A percentile compares a stretch with the other conserved stretches of the same genome.
phyloP scores from a whole-genome alignment of 768 basidiomycete genomes.

The Tulasnella sp. region DNA sequence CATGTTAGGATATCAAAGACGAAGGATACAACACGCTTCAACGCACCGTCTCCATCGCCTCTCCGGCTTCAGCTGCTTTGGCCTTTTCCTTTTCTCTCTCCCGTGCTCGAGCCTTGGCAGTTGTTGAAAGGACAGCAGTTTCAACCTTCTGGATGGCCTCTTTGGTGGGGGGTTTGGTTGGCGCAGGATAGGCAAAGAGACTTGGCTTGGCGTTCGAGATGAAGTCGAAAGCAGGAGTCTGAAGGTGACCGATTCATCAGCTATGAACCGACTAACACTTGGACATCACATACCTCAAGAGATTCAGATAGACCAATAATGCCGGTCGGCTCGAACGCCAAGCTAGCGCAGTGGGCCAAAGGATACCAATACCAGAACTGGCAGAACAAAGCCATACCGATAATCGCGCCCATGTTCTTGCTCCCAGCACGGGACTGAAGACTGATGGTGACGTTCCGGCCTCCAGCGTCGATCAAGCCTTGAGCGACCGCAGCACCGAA shows the following conservation, averaged over 20 bases:
- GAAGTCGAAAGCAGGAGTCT: too few relatives aligned
- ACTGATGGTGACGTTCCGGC: constrained; percentile 92
- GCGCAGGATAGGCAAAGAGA: constrained; percentile 90
- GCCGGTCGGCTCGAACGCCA: constrained; percentile 92
- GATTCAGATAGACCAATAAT: constrained; percentile 85
- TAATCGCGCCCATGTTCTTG: constrained; percentile 88
- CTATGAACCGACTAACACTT: constrained; percentile 11
- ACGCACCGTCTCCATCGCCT: too few relatives aligned
- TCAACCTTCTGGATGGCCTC: constrained; percentile 86
- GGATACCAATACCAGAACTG: constrained; percentile 99
- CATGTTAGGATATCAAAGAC: not conserved
- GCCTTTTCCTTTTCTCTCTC: too few relatives aligned
- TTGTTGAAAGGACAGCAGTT: too few relatives aligned
- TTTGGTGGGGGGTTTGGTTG: constrained; percentile 74
- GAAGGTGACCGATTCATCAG: constrained; percentile 82
- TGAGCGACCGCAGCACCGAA: constrained; percentile 90
- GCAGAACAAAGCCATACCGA: constrained; percentile 94
- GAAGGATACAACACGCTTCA: constrained; percentile 57
- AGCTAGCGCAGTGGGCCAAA: too few relatives aligned
- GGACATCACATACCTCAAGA: constrained; percentile 47
- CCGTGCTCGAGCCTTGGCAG: too few relatives aligned
- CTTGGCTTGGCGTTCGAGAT: constrained; percentile 88
- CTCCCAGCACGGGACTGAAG: too few relatives aligned
- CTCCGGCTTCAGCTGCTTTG: too few relatives aligned
- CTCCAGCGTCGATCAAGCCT: constrained; percentile 95